Evolutionary conservation across 2,329 filamentous ascomycete genomes (phyloP).

Genomic region (Beauveria brongniartii): DNA sequence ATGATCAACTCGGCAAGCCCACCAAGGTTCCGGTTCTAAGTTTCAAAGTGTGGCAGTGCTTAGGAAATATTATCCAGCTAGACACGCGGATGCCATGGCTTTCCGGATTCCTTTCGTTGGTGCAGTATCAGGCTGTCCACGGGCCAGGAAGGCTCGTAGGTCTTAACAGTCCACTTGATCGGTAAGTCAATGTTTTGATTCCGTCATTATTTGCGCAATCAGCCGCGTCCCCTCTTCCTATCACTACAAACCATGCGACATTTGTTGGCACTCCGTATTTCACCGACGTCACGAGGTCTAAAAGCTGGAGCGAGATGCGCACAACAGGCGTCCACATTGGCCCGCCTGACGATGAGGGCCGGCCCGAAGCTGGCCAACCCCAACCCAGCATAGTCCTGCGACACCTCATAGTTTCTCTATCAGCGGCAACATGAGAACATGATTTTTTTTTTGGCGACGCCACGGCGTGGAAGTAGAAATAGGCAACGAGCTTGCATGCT

Average conservation of each 20-base stretch:
- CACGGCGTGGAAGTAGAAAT: background rate
- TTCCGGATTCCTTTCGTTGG: conserved; percentile 62
- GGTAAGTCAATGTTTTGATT: conserved; percentile 52
- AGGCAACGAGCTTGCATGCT: background rate
- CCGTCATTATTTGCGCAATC: conserved; percentile 3
- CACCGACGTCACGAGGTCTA: background rate
- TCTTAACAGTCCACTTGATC: conserved; percentile 74
- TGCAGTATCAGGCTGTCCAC: conserved; percentile 63
- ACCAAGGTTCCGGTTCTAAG: conserved; percentile 58
- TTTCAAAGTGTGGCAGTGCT: conserved; percentile 70
- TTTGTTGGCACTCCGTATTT: background rate
- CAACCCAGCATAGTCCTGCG: background rate
- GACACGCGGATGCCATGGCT: conserved; percentile 87
- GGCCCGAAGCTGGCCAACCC: conserved; percentile 6
- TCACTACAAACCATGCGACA: background rate
- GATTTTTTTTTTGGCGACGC: background rate
- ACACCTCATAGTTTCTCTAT: background rate
- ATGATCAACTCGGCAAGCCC: conserved; percentile 12
- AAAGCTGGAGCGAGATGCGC: background rate
- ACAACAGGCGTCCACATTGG: background rate
- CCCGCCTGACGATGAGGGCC: background rate
- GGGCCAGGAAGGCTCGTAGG: conserved; percentile 70
- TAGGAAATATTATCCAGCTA: conserved; percentile 65
- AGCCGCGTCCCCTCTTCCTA: background rate
- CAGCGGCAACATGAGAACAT: background rate